Evolutionary conservation across 2,329 filamentous ascomycete genomes (phyloP).

Genomic region (Colletotrichum australisinense): DNA sequence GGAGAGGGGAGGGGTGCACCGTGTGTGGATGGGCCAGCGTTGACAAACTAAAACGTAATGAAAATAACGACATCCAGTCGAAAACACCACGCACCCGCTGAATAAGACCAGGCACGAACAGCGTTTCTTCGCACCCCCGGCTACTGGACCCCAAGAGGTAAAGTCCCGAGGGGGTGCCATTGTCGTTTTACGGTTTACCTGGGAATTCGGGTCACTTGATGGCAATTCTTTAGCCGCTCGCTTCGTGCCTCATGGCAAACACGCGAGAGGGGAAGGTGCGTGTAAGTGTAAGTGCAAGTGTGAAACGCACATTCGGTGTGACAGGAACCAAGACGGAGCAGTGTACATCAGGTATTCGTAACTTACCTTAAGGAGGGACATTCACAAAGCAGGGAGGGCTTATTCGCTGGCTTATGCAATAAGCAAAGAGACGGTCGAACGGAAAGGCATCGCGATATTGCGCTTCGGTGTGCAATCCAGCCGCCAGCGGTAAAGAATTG

Average conservation of each 20-base stretch:
- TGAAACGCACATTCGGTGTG: neutral
- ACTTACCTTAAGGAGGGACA: neutral
- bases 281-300: neutral
- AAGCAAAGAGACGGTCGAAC: no score
- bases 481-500: neutral
- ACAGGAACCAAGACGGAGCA: neutral
- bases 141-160: constrained; percentile 3
- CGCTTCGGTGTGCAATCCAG: neutral
- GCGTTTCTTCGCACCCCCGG: neutral
- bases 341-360: no score
- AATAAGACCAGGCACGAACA: constrained; percentile 17
- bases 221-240: constrained; percentile 1
- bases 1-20: neutral
- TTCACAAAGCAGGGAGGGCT: neutral
- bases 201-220: constrained; percentile 26
- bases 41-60: constrained; percentile 38
- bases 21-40: constrained; percentile 3
- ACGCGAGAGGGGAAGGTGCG: neutral
- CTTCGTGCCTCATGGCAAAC: constrained; percentile 16
- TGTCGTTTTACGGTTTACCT: neutral
- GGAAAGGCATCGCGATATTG: neutral
- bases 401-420: neutral
- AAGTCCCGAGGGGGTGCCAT: constrained; percentile 21
- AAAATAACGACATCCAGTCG: constrained; percentile 34
- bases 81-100: constrained; percentile 25